A percentile compares a stretch with the other conserved stretches of the same genome.
These are phyloP conservation scores for Abortiporus biennis DNA, from an alignment of 1,284 basidiomycete genomes.

Conservation along the genomic window DNA sequence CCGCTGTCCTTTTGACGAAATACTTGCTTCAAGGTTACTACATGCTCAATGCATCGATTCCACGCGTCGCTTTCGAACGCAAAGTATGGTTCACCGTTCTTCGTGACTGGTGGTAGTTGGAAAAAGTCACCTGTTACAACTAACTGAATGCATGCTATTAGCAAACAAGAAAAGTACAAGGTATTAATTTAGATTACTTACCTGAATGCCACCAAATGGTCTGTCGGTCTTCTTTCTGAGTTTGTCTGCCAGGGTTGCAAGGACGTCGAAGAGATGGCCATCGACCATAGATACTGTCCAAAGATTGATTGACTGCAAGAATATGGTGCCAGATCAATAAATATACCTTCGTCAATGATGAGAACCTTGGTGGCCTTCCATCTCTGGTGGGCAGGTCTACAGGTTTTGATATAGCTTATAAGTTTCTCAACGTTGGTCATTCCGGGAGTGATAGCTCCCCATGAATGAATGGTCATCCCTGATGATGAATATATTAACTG, in stretches of 20 bases:
- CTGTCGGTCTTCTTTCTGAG: constrained; percentile 47
- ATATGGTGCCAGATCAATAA: neutral
- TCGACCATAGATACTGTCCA: constrained; percentile 93
- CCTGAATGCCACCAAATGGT: constrained; percentile 97
- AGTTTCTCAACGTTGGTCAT: constrained; percentile 29
- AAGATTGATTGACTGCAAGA: neutral
- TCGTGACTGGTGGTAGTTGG: constrained; percentile 89
- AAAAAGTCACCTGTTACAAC: constrained; percentile 95
- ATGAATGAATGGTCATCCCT: constrained; percentile 35
- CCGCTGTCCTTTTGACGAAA: constrained; percentile 66
- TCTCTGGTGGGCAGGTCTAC: constrained; percentile 29
- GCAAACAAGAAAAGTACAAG: neutral
- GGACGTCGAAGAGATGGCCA: constrained; percentile 86
- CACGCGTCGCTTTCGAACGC: constrained; percentile 89
- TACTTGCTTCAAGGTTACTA: constrained; percentile 86
- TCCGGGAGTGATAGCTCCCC: constrained; percentile 32
- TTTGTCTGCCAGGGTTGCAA: constrained; percentile 34
- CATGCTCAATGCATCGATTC: constrained; percentile 71
- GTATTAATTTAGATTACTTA: constrained; percentile 21
- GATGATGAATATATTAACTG: neutral
- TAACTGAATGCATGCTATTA: constrained; percentile 37
- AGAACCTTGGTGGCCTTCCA: constrained; percentile 57
- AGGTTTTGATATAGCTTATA: constrained; percentile 31
- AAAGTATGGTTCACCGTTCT: constrained; percentile 47
- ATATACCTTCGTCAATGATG: constrained; percentile 88